Percentiles rank a stretch among this genome's conserved stretches.
Evolutionary conservation across 2,329 filamentous ascomycete species (phyloP).

Genomic region (Amauroascus verrucosus): DNA sequence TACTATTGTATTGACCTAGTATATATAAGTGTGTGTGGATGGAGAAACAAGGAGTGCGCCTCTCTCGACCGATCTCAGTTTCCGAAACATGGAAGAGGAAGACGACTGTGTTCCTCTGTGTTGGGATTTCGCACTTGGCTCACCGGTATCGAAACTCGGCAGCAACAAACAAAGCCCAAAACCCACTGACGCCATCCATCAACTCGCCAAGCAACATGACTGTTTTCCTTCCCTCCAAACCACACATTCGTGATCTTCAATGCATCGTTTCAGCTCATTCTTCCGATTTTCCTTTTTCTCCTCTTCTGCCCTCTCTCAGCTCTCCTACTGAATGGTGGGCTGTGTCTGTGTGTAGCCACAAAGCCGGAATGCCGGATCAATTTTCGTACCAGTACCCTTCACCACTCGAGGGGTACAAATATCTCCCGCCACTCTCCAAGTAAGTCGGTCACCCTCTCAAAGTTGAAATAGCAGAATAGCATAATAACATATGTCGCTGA

Average conservation of each 20-base stretch:
- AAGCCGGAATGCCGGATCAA: constrained; percentile 39
- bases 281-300: neutral
- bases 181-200: neutral
- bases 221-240: neutral
- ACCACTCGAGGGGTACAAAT: constrained; percentile 44
- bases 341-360: neutral
- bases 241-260: neutral
- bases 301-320: neutral
- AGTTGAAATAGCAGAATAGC: neutral
- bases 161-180: too few species aligned
- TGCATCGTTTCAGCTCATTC: neutral
- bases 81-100: too few species aligned
- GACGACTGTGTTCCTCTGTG: too few species aligned
- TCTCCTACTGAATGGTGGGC: neutral
- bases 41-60: too few species aligned
- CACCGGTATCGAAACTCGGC: too few species aligned
- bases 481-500: neutral
- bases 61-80: too few species aligned
- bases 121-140: too few species aligned
- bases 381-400: constrained; percentile 46
- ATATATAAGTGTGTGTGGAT: too few species aligned
- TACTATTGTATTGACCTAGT: too few species aligned
- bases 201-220: neutral
- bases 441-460: constrained; percentile 22
- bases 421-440: constrained; percentile 39